Conservation (phyloP, 164 flowering plant species). For the Amborella trichopoda region DNA sequence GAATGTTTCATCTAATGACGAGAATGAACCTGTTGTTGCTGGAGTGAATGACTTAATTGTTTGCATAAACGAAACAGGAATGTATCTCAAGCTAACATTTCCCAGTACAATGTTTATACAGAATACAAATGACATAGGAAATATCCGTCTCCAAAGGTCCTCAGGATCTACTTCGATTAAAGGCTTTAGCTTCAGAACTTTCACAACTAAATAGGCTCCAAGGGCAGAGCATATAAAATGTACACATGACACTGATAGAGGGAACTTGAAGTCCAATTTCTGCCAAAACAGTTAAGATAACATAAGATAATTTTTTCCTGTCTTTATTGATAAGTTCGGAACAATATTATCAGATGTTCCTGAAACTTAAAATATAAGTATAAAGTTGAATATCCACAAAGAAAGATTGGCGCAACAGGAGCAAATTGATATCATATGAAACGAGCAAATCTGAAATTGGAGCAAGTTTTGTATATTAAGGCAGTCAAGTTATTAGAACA, state of each 20-base stretch:
- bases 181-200: constrained; percentile 5
- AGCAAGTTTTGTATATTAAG: too few species aligned
- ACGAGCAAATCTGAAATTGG: too few species aligned
- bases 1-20: too few species aligned
- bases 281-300: constrained; percentile 3
- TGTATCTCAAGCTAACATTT: constrained; percentile 7
- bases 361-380: too few species aligned
- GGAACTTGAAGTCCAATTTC: constrained; percentile 8
- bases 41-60: constrained; percentile 8
- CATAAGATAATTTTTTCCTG: too few species aligned
- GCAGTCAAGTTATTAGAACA: too few species aligned
- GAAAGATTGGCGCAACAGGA: too few species aligned
- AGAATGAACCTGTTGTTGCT: constrained; percentile 4
- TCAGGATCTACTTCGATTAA: constrained; percentile 4
- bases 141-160: constrained; percentile 6
- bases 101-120: constrained; percentile 8
- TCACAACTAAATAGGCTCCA: constrained; percentile 5
- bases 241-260: constrained; percentile 5
- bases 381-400: too few species aligned
- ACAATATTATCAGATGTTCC: too few species aligned
- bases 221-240: constrained; percentile 5
- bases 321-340: too few species aligned
- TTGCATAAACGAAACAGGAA: constrained; percentile 7
- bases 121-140: constrained; percentile 9
- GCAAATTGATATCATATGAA: too few species aligned